Evolutionary conservation across 169 alveolate genomes (phyloP).

Genomic region (Eimeria sp.): DNA sequence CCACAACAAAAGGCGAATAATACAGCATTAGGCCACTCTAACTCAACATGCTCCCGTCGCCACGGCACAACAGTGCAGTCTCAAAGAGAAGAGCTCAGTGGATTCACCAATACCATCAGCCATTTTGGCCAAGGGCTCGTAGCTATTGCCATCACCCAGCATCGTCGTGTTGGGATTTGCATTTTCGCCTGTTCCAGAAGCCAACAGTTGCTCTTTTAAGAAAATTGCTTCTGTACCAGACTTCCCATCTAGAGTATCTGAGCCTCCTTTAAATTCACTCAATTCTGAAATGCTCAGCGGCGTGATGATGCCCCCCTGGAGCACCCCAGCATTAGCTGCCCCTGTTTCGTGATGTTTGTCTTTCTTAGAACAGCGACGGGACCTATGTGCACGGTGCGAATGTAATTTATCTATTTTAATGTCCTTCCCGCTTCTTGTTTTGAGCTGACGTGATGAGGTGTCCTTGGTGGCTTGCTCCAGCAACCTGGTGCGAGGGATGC

Average conservation of each 20-base stretch:
- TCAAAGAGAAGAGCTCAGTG: not conserved
- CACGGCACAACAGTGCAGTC: not conserved
- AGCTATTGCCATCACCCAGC: not conserved
- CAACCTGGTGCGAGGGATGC: not conserved
- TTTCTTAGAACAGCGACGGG: not conserved
- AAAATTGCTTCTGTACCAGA: not conserved
- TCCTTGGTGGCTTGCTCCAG: not conserved
- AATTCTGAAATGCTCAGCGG: not conserved
- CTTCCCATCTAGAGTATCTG: not conserved
- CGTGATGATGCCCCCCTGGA: not conserved
- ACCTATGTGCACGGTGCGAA: too few relatives aligned
- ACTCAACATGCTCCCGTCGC: not conserved
- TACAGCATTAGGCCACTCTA: not conserved
- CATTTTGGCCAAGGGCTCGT: conserved; percentile 13
- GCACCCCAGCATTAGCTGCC: not conserved
- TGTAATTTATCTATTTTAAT: not conserved
- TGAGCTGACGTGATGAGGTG: not conserved
- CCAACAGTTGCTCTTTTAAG: not conserved
- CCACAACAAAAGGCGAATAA: not conserved
- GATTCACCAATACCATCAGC: not conserved
- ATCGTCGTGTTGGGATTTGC: not conserved
- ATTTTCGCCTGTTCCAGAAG: conserved; percentile 5
- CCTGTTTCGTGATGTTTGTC: not conserved
- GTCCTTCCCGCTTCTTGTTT: not conserved
- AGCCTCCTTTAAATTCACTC: not conserved